Evolutionary conservation across 345 rosid genomes (phyloP).

Genomic region (Microthlaspi erraticum): DNA sequence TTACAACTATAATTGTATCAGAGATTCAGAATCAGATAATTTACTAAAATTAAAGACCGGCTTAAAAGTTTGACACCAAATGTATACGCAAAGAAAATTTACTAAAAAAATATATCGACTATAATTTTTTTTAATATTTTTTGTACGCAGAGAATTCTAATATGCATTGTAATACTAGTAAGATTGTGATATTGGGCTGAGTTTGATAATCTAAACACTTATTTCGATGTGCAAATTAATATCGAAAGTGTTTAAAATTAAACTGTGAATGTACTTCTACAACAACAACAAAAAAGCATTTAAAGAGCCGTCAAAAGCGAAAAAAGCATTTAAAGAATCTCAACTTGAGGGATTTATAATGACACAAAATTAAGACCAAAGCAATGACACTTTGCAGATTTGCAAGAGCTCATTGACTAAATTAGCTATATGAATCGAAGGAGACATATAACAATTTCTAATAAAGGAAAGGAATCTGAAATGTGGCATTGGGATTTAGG

Average conservation of each 20-base stretch:
- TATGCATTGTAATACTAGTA: neutral
- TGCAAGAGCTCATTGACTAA: constrained; percentile 36
- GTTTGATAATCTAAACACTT: constrained; percentile 9
- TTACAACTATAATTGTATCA: neutral
- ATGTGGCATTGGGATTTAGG: constrained; percentile 87
- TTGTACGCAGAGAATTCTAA: constrained; percentile 12
- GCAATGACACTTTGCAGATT: constrained; percentile 25
- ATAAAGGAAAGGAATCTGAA: constrained; percentile 71
- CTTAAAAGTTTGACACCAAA: no score
- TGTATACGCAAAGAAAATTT: constrained; percentile 29
- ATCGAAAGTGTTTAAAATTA: neutral
- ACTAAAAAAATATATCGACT: no score
- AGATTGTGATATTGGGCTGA: constrained; percentile 10
- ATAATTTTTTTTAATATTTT: no score
- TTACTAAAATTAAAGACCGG: no score
- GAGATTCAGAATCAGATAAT: no score
- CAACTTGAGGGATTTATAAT: constrained; percentile 21
- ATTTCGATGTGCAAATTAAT: neutral
- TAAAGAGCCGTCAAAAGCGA: neutral
- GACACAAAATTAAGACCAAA: constrained; percentile 26
- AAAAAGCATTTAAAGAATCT: constrained; percentile 1
- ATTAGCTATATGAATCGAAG: constrained; percentile 34
- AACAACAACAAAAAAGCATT: neutral
- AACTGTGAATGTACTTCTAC: constrained; percentile 13
- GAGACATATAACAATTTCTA: constrained; percentile 36